phyloP scores from a whole-genome alignment of 176 grass and related monocot genomes.

The Typha latifolia region DNA sequence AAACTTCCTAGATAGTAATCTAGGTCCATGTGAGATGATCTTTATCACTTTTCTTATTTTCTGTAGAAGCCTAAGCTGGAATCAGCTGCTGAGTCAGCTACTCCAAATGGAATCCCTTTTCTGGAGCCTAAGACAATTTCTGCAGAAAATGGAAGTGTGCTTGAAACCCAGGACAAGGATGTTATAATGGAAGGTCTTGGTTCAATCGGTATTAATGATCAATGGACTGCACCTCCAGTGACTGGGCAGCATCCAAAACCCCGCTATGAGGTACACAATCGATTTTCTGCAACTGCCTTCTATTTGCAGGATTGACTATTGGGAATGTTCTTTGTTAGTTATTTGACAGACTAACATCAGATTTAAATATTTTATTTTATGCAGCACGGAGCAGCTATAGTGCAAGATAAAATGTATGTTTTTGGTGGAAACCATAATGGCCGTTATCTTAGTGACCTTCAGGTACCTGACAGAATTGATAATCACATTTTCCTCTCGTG shows the following conservation, averaged over 20 bases:
- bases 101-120: conserved; percentile 55
- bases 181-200: conserved; percentile 79
- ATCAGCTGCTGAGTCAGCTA: conserved; percentile 28
- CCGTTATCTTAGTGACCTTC: conserved; percentile 96
- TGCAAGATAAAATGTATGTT: conserved; percentile 91
- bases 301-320: conserved; percentile 7
- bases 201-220: conserved; percentile 56
- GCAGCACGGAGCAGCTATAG: conserved; percentile 86
- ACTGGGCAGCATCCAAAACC: conserved; percentile 60
- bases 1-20: neutral
- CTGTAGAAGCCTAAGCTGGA: conserved; percentile 56
- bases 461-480: conserved; percentile 30
- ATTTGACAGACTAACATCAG: conserved; percentile 14
- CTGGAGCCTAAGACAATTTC: conserved; percentile 84
- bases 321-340: conserved; percentile 11
- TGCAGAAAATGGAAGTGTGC: conserved; percentile 48
- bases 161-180: conserved; percentile 88
- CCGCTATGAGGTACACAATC: conserved; percentile 66
- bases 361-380: conserved; percentile 24
- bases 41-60: conserved; percentile 5
- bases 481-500: neutral
- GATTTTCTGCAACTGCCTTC: conserved; percentile 3
- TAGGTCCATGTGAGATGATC: neutral
- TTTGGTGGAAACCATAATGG: conserved; percentile 99
- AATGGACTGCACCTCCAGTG: conserved; percentile 72